phyloP scores from a whole-genome alignment of 75 land plant species.

The Cryptomeria japonica region DNA sequence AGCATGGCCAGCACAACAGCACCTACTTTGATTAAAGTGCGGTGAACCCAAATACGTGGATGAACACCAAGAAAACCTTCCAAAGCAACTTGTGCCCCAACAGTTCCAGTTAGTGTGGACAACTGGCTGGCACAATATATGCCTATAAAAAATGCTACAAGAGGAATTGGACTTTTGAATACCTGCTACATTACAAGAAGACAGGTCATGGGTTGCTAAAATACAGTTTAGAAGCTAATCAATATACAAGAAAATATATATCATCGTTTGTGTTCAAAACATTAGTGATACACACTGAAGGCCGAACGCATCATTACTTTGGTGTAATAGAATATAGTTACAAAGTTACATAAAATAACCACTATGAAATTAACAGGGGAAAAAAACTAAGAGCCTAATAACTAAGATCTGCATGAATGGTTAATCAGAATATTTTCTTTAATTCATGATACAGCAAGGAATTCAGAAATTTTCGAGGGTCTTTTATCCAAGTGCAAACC shows the following conservation, averaged over 20 bases:
- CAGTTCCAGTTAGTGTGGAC: slow-evolving; percentile 56
- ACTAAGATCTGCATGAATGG: neutral
- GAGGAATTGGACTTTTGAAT: slow-evolving; percentile 59
- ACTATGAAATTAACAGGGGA: neutral
- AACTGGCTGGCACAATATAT: slow-evolving; percentile 72
- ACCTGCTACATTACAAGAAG: slow-evolving; percentile 43
- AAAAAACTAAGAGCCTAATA: neutral
- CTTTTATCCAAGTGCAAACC: too few species aligned
- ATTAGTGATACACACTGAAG: neutral
- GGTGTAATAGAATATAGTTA: neutral
- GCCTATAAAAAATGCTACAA: slow-evolving; percentile 53
- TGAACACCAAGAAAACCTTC: slow-evolving; percentile 52
- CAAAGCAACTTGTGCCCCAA: slow-evolving; percentile 48
- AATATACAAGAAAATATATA: neutral
- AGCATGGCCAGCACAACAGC: slow-evolving; percentile 55
- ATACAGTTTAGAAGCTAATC: neutral
- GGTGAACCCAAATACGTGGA: slow-evolving; percentile 62
- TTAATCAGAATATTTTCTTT: neutral
- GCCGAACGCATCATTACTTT: neutral
- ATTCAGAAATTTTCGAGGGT: too few species aligned
- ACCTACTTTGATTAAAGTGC: slow-evolving; percentile 45
- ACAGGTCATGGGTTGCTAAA: neutral
- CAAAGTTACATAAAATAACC: neutral
- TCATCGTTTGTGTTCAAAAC: neutral
- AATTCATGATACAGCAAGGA: neutral